Base-by-base conservation (phyloP, 108 stramenopile species). In the Cyclotella cryptica region DNA sequence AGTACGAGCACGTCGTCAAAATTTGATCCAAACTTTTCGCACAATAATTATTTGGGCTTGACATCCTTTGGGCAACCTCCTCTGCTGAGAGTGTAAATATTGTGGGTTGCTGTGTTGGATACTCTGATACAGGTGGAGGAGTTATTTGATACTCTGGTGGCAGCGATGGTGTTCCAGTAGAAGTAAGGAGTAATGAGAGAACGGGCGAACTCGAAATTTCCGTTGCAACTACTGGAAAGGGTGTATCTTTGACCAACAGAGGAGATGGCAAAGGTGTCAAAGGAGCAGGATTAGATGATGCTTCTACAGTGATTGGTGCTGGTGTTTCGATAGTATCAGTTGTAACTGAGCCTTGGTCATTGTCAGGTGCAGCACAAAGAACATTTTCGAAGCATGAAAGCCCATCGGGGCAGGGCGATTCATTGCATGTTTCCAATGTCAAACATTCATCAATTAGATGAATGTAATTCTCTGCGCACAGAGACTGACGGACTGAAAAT, bases 11-110 rank as follows among this genome's bases (percentile, higher is more conserved):
- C 0, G 49, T 51, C 7, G 67, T 49, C 41, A 74, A 22, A 53
- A 75, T 68, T 30, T 81, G 66, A 4, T 72, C 66, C 39, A 61
- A 22, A 26, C 40, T 62, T 26, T 51, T 65, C 19, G 72, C 80
- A 49, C 80, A 81, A 44, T 81, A 81, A 46, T 55, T 75, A 41
- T 81, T 81, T 14, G 42, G 51, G 43, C 61, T 74, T 28, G 80
- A 57, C 55, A 81, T 43, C 22, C 80, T 52, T 39, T 81, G 60
- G 35, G 68, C 61, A 27, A 81, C 42, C 39, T 81, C 80, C 10
- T 69, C 73, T 45, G 41, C 61, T 30, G 80, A 70, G 11, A 74
- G 51, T 41, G 69, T 52, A 22, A 69, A 74, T 0, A 21, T 35
- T 62, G 67, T 69, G 28, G 80, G 72, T 41, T 42, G 66, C 24